Evolutionary conservation across 2,329 filamentous ascomycete genomes (phyloP).

Genomic region (Botrytis paeoniae): DNA sequence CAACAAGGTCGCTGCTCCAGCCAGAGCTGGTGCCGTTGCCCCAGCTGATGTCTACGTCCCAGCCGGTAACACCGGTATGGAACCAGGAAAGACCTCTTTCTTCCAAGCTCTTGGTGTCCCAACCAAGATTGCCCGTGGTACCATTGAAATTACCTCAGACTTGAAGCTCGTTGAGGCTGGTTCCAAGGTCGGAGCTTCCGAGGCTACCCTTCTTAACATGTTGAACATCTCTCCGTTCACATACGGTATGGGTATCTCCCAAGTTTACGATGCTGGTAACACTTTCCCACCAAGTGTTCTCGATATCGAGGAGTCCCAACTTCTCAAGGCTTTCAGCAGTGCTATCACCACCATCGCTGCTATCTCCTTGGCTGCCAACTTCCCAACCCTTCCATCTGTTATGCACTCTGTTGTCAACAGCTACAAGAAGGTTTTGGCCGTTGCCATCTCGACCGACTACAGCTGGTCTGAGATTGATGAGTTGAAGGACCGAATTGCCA

Average conservation of each 20-base stretch:
- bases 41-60: conserved; percentile 92
- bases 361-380: conserved; percentile 89
- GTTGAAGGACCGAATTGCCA: conserved; percentile 99
- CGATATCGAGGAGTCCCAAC: conserved; percentile 92
- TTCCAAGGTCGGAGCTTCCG: conserved; percentile 94
- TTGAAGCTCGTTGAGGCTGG: conserved; percentile 95
- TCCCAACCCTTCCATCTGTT: conserved; percentile 93
- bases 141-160: conserved; percentile 98
- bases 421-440: conserved; percentile 95
- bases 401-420: conserved; percentile 94
- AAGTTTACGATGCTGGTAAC: conserved; percentile 98
- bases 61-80: conserved; percentile 99
- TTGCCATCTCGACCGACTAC: conserved; percentile 87
- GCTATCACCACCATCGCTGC: conserved; percentile 84
- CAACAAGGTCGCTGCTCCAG: conserved; percentile 97
- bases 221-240: conserved; percentile 99
- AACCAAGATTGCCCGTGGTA: conserved; percentile 99
- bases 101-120: conserved; percentile 99
- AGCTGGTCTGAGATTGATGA: conserved; percentile 94
- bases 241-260: conserved; percentile 93
- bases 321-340: conserved; percentile 75
- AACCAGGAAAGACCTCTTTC: conserved; percentile 99
- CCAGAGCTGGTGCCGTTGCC: conserved; percentile 95
- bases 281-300: conserved; percentile 81
- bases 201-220: conserved; percentile 99